A percentile compares a stretch with the other conserved stretches of the same genome.
These are phyloP conservation scores for Pinguiococcus pyrenoidosus DNA, from an alignment of 108 stramenopile species.

Conservation along the genomic window DNA sequence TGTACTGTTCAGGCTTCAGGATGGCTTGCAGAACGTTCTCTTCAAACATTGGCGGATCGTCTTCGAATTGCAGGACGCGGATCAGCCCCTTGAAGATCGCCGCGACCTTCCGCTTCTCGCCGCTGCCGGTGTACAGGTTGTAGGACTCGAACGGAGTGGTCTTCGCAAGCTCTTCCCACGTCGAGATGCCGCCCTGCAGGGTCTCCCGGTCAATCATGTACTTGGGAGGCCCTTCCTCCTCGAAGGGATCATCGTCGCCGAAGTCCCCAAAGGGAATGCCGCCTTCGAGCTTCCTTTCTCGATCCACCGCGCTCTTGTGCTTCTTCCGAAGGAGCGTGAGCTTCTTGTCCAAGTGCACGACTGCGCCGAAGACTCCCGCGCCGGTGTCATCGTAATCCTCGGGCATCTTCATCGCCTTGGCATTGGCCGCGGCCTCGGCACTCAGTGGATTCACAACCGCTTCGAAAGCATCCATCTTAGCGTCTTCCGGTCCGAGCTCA, in stretches of 20 bases:
- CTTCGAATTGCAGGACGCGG: constrained; percentile 4
- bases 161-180: constrained; percentile 13
- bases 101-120: neutral
- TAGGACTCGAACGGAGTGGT: constrained; percentile 30
- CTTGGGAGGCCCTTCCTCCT: neutral
- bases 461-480: too few relatives aligned
- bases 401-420: too few relatives aligned
- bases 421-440: too few relatives aligned
- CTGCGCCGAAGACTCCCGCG: constrained; percentile 36
- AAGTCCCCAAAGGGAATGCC: neutral
- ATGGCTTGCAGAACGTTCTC: neutral
- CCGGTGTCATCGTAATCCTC: constrained; percentile 30
- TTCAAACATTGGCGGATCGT: neutral
- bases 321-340: too few relatives aligned
- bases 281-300: neutral
- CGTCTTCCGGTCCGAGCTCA: too few relatives aligned
- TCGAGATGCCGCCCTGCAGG: neutral
- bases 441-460: too few relatives aligned
- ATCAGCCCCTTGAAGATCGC: constrained; percentile 19
- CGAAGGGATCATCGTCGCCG: neutral
- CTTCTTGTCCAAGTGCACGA: constrained; percentile 32
- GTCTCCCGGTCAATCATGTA: constrained; percentile 6
- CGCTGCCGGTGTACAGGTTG: constrained; percentile 9
- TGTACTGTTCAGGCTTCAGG: constrained; percentile 20
- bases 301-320: neutral